Evolutionary conservation across 768 basidiomycete species (phyloP), one percentile per base, ranked within the genome.

Genomic region (Multifurca ochricompacta): DNA sequence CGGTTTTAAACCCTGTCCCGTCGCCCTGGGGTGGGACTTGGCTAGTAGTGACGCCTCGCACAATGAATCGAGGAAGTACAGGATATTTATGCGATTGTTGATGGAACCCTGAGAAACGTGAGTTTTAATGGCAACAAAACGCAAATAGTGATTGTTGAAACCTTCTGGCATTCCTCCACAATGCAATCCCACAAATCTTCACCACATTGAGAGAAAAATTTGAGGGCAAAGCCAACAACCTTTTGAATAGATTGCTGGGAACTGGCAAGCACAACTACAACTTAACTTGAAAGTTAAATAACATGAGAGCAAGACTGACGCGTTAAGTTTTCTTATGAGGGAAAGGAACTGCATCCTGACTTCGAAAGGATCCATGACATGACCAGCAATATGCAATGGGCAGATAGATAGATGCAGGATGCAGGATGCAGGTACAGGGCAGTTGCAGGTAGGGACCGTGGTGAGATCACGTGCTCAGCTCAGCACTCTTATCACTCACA

Each of bases 101-200:
- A 95, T 81, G 0, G 87, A 83, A 46, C 87, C 91, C 70, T 71
- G 48, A 18, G 42, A 6, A 41, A 7, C 28, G 4, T 7, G 46
- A 48, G 19, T 9, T 13, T 34, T 32, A 37, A 36, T 8, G n/a
- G 30, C 30, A 43, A 18, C 25, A 8, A 44, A 44, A 43, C 18
- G 11, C 39, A 7, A n/a, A 14, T 7, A 6, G 21, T 18, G 2
- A 16, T 21, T 55, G 37, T 68, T 10, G 53, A 23, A 25, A 86
- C 92, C 77, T 92, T 94, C 66, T 87, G 83, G 59, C 85, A 91
- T 70, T 94, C 90, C 65, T 95, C 91, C 23, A 92, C 70, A 35
- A 95, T 79, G 62, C 91, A 94, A 62, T 94, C 91, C 93, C 92
- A 95, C 10, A 95, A 68, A 67, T 96, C 91, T 63, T 95, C 91